These are phyloP conservation scores for Russula sp. DNA, from an alignment of 768 basidiomycete genomes.

Conservation along the genomic window DNA sequence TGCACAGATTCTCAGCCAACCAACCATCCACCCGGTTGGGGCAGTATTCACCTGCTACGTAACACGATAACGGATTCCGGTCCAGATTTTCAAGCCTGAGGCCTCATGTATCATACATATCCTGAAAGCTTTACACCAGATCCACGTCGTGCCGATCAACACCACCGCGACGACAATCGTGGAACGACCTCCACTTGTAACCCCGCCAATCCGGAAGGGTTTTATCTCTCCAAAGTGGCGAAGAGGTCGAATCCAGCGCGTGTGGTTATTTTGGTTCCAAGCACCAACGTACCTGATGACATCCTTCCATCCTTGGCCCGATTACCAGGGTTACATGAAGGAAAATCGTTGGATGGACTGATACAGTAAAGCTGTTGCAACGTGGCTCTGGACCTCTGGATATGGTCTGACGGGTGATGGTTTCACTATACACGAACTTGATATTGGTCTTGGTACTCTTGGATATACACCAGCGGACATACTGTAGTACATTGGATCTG, in stretches of 20 bases:
- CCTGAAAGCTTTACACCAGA: background rate
- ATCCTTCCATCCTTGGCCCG: background rate
- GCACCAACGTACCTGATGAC: background rate
- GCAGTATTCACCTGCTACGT: no score
- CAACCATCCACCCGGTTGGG: no score
- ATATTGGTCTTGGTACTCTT: background rate
- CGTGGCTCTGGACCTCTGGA: background rate
- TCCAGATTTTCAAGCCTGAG: no score
- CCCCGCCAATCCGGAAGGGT: background rate
- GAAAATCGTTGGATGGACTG: background rate
- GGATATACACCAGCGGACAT: background rate
- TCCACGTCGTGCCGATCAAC: background rate
- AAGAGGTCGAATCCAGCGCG: background rate
- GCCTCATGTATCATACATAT: no score
- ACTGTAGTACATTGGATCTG: conserved; percentile 5
- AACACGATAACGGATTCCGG: no score
- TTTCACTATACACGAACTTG: no score
- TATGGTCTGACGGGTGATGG: background rate
- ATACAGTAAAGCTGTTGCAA: conserved; percentile 14
- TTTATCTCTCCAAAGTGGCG: conserved; percentile 12
- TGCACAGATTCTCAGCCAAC: no score
- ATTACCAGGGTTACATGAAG: background rate
- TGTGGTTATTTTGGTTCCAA: background rate
- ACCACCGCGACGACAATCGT: background rate
- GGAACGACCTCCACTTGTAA: background rate